Evolutionary conservation across 208 protist genomes (phyloP).

Genomic region (Trypanosoma melophagium): DNA sequence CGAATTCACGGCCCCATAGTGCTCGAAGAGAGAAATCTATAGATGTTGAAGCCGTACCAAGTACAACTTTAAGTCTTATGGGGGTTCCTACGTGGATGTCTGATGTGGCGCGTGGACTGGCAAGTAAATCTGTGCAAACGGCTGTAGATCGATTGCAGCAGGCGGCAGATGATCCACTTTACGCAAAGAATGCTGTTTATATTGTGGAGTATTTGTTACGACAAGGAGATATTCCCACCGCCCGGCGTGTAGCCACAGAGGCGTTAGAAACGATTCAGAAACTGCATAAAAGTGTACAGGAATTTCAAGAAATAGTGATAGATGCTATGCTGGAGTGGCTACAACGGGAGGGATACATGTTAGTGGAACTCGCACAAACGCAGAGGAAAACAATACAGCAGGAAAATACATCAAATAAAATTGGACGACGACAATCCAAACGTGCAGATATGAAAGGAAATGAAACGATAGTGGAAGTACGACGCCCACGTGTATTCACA

Average conservation of each 20-base stretch:
- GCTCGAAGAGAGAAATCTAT: background rate
- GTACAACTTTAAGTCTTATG: conserved; percentile 15
- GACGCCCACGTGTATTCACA: conserved; percentile 4
- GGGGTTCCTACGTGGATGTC: conserved; percentile 45
- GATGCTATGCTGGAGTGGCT: conserved; percentile 28
- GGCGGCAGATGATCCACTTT: conserved; percentile 45
- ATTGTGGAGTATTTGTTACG: conserved; percentile 49
- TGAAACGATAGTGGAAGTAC: conserved; percentile 1
- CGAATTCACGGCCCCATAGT: background rate
- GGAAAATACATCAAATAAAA: background rate
- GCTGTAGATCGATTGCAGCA: conserved; percentile 38
- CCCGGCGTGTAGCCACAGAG: conserved; percentile 21
- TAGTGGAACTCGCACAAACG: conserved; percentile 6
- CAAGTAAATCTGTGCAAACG: background rate
- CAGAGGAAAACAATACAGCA: conserved; percentile 9
- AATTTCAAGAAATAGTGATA: conserved; percentile 11
- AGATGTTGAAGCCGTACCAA: background rate
- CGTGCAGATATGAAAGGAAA: conserved; percentile 7
- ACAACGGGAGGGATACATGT: conserved; percentile 26
- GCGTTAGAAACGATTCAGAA: conserved; percentile 26
- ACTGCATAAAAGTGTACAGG: conserved; percentile 13
- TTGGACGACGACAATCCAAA: conserved; percentile 7
- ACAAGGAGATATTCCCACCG: conserved; percentile 32
- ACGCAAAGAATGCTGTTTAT: conserved; percentile 45
- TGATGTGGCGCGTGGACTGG: conserved; percentile 32